phyloP scores from a whole-genome alignment of 495 filamentous ascomycete genomes.

The Jackrogersella multiformis region DNA sequence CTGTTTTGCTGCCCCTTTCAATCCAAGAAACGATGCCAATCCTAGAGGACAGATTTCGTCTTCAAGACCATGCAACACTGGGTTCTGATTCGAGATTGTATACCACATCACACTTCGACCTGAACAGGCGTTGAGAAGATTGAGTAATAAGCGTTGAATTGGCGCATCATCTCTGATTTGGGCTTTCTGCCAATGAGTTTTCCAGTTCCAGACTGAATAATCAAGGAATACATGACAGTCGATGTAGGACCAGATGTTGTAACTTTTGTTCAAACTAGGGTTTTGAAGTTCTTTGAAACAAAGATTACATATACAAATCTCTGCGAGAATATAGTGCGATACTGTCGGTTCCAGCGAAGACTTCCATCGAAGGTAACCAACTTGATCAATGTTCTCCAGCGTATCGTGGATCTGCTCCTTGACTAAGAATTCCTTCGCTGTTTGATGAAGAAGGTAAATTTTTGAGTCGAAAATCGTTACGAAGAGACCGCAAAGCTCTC shows the following conservation, averaged over 20 bases:
- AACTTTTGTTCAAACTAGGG: too few relatives aligned
- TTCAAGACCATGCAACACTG: too few relatives aligned
- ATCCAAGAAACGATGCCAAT: neutral
- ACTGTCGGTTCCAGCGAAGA: neutral
- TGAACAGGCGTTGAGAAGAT: neutral
- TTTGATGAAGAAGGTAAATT: slow-evolving; percentile 58
- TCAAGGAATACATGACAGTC: neutral
- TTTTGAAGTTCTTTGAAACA: neutral
- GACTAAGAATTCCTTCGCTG: slow-evolving; percentile 53
- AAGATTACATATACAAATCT: neutral
- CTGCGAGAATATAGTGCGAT: neutral
- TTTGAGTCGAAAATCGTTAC: slow-evolving; percentile 46
- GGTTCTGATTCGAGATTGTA: neutral
- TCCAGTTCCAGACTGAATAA: neutral
- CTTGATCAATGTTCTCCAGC: neutral
- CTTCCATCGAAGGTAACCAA: neutral
- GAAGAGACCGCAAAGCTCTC: slow-evolving; percentile 54
- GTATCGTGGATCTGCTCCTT: neutral
- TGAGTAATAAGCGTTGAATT: neutral
- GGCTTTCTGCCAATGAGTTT: neutral
- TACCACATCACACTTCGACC: neutral
- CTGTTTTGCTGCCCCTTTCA: neutral
- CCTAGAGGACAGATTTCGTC: neutral
- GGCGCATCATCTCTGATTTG: neutral
- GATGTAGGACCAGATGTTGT: too few relatives aligned